Evolutionary conservation across 164 flowering plant species (phyloP), one percentile per base, ranked within the genome.

Genomic region (Dillenia suffruticosa): DNA sequence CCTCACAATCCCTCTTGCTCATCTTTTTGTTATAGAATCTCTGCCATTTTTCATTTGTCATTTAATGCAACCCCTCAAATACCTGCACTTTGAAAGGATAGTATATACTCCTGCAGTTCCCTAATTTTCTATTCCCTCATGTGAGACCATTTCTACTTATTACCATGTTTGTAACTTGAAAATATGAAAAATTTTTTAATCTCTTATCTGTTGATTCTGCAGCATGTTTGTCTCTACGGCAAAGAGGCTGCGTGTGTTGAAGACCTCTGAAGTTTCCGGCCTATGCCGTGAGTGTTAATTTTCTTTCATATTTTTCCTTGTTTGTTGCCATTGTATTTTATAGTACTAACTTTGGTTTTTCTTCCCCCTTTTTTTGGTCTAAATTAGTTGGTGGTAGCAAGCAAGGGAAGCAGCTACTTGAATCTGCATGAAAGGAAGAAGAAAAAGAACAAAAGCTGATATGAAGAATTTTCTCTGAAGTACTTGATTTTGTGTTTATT

Each of bases 191-290:
- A 54, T 51, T 4, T 4, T 4, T 32, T 32, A 32, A 32, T 32
- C 40, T 32, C 40, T 32, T 32, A 32, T 32, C 40, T 32, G 40
- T 32, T 32, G 40, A 10, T 44, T 64, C 55, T 66, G 75, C 79
- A 87, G 92, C 75, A 87, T 87, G 88, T 87, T 87, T 67, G 80
- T 81, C n/a, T 81, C 85, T 2, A 79, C 83, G 0, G 92, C 82
- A 69, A 87, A 84, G 82, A 79, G 92, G 73, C 77, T 87, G 62
- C 89, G 89, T 0, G 86, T 87, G 44, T 69, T 87, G 77, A 87
- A 87, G 74, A 87, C 81, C 71, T 82, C 89, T 8, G 92, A 87
- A 12, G 68, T 83, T 14, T 69, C 82, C 17, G 54, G 67, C 1
- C 53, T 84, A 11, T 57, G 67, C 68, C 61, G 92, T 84, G 63